phyloP scores from a whole-genome alignment of 2,329 filamentous ascomycete species.

The Clarireedia sp. region DNA sequence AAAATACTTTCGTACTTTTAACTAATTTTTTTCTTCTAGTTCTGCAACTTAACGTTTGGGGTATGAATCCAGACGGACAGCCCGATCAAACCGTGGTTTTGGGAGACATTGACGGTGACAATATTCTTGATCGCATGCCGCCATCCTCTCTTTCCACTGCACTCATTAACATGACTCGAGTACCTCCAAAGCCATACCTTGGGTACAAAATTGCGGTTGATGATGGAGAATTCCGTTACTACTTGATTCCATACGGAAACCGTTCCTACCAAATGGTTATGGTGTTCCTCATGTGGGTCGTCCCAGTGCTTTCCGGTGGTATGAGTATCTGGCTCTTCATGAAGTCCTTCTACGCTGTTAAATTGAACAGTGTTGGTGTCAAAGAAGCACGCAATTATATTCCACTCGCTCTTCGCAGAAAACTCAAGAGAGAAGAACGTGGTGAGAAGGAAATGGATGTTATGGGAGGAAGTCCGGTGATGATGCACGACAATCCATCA shows the following conservation, averaged over 20 bases:
- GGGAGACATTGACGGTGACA: constrained; percentile 54
- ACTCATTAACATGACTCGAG: constrained; percentile 50
- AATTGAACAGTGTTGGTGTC: constrained; percentile 52
- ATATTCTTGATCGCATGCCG: constrained; percentile 52
- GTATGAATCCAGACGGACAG: constrained; percentile 53
- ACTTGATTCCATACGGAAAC: constrained; percentile 45
- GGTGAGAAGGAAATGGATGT: constrained; percentile 15
- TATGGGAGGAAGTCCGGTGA: constrained; percentile 4
- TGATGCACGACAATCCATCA: constrained; percentile 5
- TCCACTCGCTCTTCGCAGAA: constrained; percentile 30
- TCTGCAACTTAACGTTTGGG: constrained; percentile 59
- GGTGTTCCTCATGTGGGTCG: constrained; percentile 44
- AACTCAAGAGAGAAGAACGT: constrained; percentile 26
- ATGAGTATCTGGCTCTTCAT: constrained; percentile 48
- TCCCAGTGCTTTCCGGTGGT: constrained; percentile 44
- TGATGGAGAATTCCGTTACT: constrained; percentile 45
- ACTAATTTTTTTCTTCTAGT: constrained; percentile 4
- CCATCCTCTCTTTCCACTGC: constrained; percentile 48
- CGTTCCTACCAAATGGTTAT: constrained; percentile 45
- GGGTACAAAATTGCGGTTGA: constrained; percentile 48
- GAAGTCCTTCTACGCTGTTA: constrained; percentile 45
- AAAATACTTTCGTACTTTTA: not conserved
- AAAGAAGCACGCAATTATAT: constrained; percentile 39
- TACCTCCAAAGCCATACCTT: constrained; percentile 45
- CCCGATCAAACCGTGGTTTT: constrained; percentile 52